Base-by-base conservation (phyloP, 306 rosid genomes). In the Mimosa pudica region DNA sequence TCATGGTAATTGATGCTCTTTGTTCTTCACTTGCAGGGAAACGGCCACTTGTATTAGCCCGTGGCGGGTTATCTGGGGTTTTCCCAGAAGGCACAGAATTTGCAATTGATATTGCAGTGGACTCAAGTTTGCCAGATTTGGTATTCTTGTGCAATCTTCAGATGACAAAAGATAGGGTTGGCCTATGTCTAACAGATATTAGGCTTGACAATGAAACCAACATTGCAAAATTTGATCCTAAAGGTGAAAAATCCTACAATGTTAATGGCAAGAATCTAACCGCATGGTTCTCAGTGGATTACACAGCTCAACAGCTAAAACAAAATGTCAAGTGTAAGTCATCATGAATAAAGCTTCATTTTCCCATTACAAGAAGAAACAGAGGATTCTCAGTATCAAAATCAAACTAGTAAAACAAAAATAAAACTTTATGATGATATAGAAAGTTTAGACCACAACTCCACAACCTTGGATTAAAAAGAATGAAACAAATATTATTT, bases 61-160 rank as follows among this genome's bases (percentile, higher is more conserved):
- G 97, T 2, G 99, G 99, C 0, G 99, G 99, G 55, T 80, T 87
- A 58, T 72, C 96, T 0, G 99, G 99, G 33, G 82, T 91, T 10
- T 91, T 89, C 70, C 99, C 99, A 11, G 99, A 95, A 85, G 87
- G 89, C 36, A 42, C 84, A 18, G n/a, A 45, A 0, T 47, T 38
- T 8, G 96, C 94, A 18, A 78, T 83, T 70, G 16, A 20, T 8
- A 11, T 85, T 51, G 77, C 92, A 32, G 6, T 30, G 51, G 57
- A 62, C 10, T 38, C 78, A 3, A 71, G 98, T 84, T 38, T 82
- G 70, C 17, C 12, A 0, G 87, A 81, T 41, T 33, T 72, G 33
- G 92, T 60, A 38, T 49, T 89, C 71, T 80, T 78, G 77, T 95
- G 99, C 82, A 93, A 84, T 75, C 87, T 95, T 46, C 97, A 91